Base-by-base conservation (phyloP, 2,329 filamentous ascomycete species). In the Dothistroma pini region DNA sequence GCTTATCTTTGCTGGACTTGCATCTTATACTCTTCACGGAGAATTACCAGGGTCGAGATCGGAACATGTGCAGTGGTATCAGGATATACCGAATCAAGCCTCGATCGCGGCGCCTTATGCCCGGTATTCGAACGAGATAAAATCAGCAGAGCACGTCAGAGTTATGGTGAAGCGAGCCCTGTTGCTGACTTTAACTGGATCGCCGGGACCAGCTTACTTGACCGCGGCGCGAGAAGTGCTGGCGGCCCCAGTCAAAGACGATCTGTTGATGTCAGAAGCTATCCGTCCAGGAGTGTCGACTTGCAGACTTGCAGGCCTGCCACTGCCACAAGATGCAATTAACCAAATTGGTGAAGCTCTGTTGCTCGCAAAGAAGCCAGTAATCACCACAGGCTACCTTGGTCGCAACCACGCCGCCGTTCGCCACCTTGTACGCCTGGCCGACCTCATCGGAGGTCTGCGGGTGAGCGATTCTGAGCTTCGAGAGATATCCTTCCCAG, bases 61-160 rank as follows among this genome's bases (percentile, higher is more conserved):
- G 0, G 89, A 92, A 74, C 91, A 89, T 72, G 91, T 91, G 66
- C 89, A 92, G 71, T 92, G 89, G 88, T 86, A 91, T 34, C 89
- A 92, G 69, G 88, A 92, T 74, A 86, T 90, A 0, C 88, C 86
- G 0, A 87, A 91, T 66, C 89, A 92, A 73, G 89, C 87, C 72
- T 83, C 86, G 69, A 91, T 95, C 59, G 78, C 95, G 1, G 79
- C 83, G 0, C 90, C 93, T 75, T 95, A 93, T 75, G 93, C 90
- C 72, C 83, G 90, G 9, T 95, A 93, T 71, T 77, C 86, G 0
- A 89, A 81, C 3, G 90, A 95, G 77, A 86, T 93, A 72, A 91
- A 90, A 77, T 88, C 87, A 1, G 89, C 89, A 16, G 84, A 85
- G 70, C 93, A 93, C 70, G 84, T 93, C 60, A 93, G 93, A 79